These are phyloP conservation scores for Neonectria hederae DNA, from an alignment of 2,329 filamentous ascomycete species.

Conservation along the genomic window DNA sequence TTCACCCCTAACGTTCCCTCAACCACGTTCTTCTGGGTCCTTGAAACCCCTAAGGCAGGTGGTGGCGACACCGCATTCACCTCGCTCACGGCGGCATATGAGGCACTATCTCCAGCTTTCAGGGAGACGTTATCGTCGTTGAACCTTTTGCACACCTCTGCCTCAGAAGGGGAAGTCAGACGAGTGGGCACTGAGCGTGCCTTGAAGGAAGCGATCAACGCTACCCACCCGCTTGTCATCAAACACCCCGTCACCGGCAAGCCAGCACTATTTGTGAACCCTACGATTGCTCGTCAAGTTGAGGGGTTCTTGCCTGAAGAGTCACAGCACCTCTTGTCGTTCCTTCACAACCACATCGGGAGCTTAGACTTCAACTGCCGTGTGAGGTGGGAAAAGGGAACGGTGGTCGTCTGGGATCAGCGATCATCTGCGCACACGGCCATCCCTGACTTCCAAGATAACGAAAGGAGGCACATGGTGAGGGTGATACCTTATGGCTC, in stretches of 20 bases:
- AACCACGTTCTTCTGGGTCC: conserved; percentile 48
- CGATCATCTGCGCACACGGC: conserved; percentile 39
- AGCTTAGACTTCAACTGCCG: conserved; percentile 46
- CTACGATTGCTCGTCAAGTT: conserved; percentile 42
- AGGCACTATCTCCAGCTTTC: conserved; percentile 43
- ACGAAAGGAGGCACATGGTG: conserved; percentile 45
- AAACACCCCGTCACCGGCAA: conserved; percentile 43
- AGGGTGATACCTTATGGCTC: conserved; percentile 44
- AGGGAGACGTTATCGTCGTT: conserved; percentile 22
- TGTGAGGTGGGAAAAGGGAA: conserved; percentile 42
- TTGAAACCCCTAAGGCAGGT: conserved; percentile 39
- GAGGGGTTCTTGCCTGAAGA: conserved; percentile 45
- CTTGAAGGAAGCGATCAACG: conserved; percentile 41
- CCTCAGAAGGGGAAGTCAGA: conserved; percentile 43
- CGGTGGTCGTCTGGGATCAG: conserved; percentile 46
- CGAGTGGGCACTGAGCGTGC: conserved; percentile 43
- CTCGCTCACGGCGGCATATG: conserved; percentile 43
- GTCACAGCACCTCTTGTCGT: conserved; percentile 40
- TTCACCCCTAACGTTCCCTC: conserved; percentile 45
- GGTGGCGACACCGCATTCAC: conserved; percentile 46
- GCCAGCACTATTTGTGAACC: conserved; percentile 43
- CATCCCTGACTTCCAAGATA: conserved; percentile 44
- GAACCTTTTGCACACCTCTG: conserved; percentile 38
- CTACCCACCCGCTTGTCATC: conserved; percentile 43
- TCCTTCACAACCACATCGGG: conserved; percentile 43